A percentile compares a stretch with the other conserved stretches of the same genome.
These are phyloP conservation scores for Aureobasidium uvarum DNA, from an alignment of 2,329 filamentous ascomycete genomes.

Conservation along the genomic window DNA sequence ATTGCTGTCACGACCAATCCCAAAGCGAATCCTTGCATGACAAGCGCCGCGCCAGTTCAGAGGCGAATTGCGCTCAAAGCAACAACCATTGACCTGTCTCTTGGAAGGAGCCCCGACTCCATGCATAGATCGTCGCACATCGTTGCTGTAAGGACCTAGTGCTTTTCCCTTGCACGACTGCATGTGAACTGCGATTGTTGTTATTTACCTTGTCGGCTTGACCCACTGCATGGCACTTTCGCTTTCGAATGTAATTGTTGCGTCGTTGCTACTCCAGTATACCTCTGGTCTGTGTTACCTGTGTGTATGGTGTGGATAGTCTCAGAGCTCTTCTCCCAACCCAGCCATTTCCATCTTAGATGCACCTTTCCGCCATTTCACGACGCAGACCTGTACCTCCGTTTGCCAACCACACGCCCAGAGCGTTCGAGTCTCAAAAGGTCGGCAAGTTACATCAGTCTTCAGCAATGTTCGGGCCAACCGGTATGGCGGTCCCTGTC, in stretches of 20 bases:
- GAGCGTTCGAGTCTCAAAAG: conserved; percentile 35
- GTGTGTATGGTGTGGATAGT: background rate
- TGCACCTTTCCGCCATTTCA: conserved; percentile 38
- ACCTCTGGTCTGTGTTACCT: background rate
- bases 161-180: conserved; percentile 16
- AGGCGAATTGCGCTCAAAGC: conserved; percentile 1
- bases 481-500: conserved; percentile 28
- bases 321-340: conserved; percentile 4
- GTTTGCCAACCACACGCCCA: conserved; percentile 41
- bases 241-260: background rate
- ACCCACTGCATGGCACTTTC: background rate
- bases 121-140: conserved; percentile 24
- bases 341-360: conserved; percentile 32
- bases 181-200: conserved; percentile 9
- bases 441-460: conserved; percentile 31
- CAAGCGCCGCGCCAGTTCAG: conserved; percentile 13
- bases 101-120: conserved; percentile 1
- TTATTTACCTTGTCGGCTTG: conserved; percentile 9
- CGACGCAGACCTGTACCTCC: conserved; percentile 33
- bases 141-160: conserved; percentile 17
- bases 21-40: conserved; percentile 17
- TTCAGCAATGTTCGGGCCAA: conserved; percentile 29
- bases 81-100: conserved; percentile 19
- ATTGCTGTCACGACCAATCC: conserved; percentile 7
- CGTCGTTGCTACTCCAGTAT: background rate